These are phyloP conservation scores for Leccinum boreale DNA, from an alignment of 768 basidiomycete genomes.

Conservation along the genomic window DNA sequence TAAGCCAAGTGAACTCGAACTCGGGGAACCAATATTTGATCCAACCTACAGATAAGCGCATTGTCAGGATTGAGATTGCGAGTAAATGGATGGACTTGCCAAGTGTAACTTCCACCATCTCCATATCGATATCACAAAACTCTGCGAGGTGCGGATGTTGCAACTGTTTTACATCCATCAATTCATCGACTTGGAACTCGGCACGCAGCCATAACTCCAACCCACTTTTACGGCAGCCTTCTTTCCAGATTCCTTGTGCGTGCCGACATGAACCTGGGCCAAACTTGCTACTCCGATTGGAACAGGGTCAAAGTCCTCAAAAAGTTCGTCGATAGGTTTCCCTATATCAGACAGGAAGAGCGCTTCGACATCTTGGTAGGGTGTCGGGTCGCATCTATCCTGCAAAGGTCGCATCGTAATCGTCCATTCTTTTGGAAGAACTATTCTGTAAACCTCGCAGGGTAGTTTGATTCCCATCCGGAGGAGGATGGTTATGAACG, in stretches of 20 bases:
- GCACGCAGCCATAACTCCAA: slow-evolving; percentile 1
- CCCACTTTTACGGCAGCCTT: slow-evolving; percentile 83
- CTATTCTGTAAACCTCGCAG: slow-evolving; percentile 32
- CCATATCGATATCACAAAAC: slow-evolving; percentile 89
- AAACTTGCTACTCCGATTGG: slow-evolving; percentile 96
- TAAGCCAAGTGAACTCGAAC: slow-evolving; percentile 92
- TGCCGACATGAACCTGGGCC: slow-evolving; percentile 92
- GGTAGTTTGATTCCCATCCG: slow-evolving; percentile 18
- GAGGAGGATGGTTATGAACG: slow-evolving; percentile 23
- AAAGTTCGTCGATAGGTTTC: slow-evolving; percentile 63
- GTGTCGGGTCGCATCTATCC: slow-evolving; percentile 91
- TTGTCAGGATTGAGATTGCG: background rate
- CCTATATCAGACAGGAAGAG: slow-evolving; percentile 84
- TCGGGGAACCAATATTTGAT: slow-evolving; percentile 93
- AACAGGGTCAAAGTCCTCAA: slow-evolving; percentile 78
- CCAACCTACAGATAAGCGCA: slow-evolving; percentile 47
- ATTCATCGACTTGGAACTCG: background rate
- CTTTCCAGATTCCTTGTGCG: slow-evolving; percentile 64
- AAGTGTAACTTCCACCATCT: slow-evolving; percentile 73
- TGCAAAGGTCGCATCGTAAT: slow-evolving; percentile 62
- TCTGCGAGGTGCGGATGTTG: slow-evolving; percentile 95
- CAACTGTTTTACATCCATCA: slow-evolving; percentile 39
- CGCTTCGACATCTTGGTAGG: slow-evolving; percentile 68
- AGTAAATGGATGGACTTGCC: slow-evolving; percentile 36
- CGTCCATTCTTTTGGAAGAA: slow-evolving; percentile 67